Evolutionary conservation across 805 yeast species (phyloP).

Genomic region (Saturnispora ahearnii): DNA sequence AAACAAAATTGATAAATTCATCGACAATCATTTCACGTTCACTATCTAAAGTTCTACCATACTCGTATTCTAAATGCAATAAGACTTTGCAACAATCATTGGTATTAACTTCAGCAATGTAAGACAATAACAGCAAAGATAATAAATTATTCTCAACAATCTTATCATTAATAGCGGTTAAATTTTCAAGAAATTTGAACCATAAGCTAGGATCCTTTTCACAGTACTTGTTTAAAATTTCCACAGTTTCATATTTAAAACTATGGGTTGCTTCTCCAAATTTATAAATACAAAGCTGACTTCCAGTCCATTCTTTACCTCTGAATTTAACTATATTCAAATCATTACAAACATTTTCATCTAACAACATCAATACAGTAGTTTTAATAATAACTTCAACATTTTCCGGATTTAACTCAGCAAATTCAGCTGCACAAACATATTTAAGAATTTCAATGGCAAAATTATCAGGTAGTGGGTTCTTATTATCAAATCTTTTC

Average conservation of each 20-base stretch:
- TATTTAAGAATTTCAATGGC: slow-evolving; percentile 7
- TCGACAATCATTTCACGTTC: background rate
- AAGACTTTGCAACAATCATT: background rate
- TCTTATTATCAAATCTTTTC: slow-evolving; percentile 7
- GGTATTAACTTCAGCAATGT: background rate
- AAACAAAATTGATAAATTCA: background rate
- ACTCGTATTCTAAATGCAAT: background rate
- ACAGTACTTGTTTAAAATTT: background rate
- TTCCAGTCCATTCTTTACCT: background rate
- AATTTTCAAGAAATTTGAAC: background rate
- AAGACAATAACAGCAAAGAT: background rate
- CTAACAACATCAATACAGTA: slow-evolving; percentile 5
- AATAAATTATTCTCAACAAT: background rate
- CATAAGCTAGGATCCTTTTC: background rate
- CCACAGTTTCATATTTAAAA: background rate
- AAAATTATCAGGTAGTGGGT: slow-evolving; percentile 8
- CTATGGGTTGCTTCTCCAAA: background rate
- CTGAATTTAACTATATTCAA: background rate
- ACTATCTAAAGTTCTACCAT: background rate
- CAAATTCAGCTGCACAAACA: slow-evolving; percentile 1
- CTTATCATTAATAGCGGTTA: background rate
- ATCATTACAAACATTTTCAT: slow-evolving; percentile 8
- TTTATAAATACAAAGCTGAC: background rate
- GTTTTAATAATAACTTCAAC: background rate
- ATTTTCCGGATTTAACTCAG: background rate